phyloP scores from a whole-genome alignment of 2,329 filamentous ascomycete species.

The Cladorrhinum sp. region DNA sequence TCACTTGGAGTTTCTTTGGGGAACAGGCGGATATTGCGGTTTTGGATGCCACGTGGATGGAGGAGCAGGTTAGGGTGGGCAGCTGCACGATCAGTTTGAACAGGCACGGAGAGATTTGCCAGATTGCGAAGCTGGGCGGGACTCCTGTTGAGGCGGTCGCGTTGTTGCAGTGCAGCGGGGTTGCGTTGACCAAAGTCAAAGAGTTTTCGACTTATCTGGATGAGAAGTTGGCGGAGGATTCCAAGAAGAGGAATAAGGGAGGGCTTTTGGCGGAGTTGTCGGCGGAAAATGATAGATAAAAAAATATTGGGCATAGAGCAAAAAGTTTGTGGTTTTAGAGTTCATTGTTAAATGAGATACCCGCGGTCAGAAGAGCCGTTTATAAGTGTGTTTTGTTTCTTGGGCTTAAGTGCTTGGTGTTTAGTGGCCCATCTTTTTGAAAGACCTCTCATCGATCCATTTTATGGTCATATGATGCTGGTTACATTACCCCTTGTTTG shows the following conservation, averaged over 20 bases:
- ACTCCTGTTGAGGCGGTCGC: constrained; percentile 74
- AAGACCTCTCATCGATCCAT: neutral
- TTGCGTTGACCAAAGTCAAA: constrained; percentile 76
- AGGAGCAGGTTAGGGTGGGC: constrained; percentile 72
- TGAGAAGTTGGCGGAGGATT: constrained; percentile 70
- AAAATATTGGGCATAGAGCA: constrained; percentile 16
- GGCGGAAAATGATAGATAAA: constrained; percentile 79
- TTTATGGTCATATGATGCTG: too few relatives aligned
- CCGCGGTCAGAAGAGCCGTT: constrained; percentile 24
- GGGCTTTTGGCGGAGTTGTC: constrained; percentile 74
- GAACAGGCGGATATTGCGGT: constrained; percentile 68
- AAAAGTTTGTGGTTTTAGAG: constrained; percentile 1
- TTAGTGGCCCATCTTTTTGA: neutral
- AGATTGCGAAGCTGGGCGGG: constrained; percentile 87
- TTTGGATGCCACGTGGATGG: constrained; percentile 68
- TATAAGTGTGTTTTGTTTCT: neutral
- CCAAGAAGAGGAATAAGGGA: constrained; percentile 72
- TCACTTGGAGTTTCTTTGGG: constrained; percentile 83
- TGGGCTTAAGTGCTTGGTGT: neutral
- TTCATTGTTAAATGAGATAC: constrained; percentile 36
- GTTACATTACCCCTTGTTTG: too few relatives aligned
- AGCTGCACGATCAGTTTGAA: constrained; percentile 83
- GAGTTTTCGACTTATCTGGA: constrained; percentile 74
- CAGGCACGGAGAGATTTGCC: constrained; percentile 83
- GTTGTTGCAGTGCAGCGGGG: constrained; percentile 71